Evolutionary conservation across 352 stramenopile genomes (phyloP).

Genomic region (Globisporangium canariense): DNA sequence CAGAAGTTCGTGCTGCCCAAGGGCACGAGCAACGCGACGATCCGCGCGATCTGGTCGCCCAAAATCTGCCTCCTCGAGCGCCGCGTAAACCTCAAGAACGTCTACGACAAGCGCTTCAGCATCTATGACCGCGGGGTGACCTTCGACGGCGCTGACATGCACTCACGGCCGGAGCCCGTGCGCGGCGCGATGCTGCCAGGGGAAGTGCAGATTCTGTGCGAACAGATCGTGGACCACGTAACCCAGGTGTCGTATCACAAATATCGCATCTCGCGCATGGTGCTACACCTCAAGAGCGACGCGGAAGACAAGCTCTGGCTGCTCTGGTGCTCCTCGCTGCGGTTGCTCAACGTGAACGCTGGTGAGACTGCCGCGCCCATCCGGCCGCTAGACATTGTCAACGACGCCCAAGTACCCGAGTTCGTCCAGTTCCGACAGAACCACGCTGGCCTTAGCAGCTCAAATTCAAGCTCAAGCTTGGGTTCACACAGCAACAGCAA

Average conservation of each 20-base stretch:
- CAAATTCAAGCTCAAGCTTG: not conserved
- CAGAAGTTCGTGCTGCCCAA: slow-evolving; percentile 95
- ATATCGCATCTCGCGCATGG: slow-evolving; percentile 90
- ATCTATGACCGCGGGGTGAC: slow-evolving; percentile 94
- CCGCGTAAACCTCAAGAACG: slow-evolving; percentile 84
- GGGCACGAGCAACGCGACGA: slow-evolving; percentile 83
- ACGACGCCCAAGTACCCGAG: slow-evolving; percentile 58
- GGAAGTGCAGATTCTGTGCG: slow-evolving; percentile 90
- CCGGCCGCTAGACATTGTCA: slow-evolving; percentile 60
- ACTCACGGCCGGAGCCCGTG: slow-evolving; percentile 84
- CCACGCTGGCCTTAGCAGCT: not conserved
- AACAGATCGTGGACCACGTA: slow-evolving; percentile 92
- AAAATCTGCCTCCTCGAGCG: slow-evolving; percentile 95
- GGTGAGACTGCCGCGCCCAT: slow-evolving; percentile 10
- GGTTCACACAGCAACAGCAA: not conserved
- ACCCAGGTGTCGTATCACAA: slow-evolving; percentile 90
- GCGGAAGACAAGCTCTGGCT: slow-evolving; percentile 92
- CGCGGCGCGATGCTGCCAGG: slow-evolving; percentile 87
- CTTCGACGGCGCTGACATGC: slow-evolving; percentile 92
- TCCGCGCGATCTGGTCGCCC: slow-evolving; percentile 93
- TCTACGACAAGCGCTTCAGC: slow-evolving; percentile 90
- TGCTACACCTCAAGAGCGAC: slow-evolving; percentile 95
- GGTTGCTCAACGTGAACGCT: slow-evolving; percentile 45
- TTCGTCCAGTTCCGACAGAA: slow-evolving; percentile 33
- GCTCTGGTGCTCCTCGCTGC: slow-evolving; percentile 92